Evolutionary conservation across 116 monocot genomes (phyloP), one percentile per base, ranked within the genome.

Genomic region (Zostera marina): DNA sequence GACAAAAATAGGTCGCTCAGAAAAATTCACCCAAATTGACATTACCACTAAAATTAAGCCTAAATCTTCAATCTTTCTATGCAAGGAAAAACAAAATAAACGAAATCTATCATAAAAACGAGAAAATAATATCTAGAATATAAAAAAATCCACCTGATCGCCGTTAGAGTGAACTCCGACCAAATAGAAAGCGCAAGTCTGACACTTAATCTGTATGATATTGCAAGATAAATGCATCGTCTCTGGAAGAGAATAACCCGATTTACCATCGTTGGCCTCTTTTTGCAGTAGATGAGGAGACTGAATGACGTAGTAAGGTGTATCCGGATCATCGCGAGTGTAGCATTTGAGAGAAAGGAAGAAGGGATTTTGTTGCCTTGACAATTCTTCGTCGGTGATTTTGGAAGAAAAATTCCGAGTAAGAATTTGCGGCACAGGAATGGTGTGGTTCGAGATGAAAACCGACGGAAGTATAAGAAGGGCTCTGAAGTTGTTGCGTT

Each of bases 271-370:
- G 0, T 26, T n/a, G 11, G 9, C 9, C 38, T 21, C 46, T 15
- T 12, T 47, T 15, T 3, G 46, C 1, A 47, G 41, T 17, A 19
- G 41, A 39, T 10, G n/a, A 17, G 23, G 58, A 17, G 2, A 20
- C 5, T 58, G 40, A 17, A 58, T n/a, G 58, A 58, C 58, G 32
- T 58, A 58, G 58, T 58, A 58, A 58, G 58, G 40, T 13, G 23
- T 14, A 9, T 58, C 32, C 23, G 58, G 8, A 41, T 58, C 58
- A 2, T 11, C n/a, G 38, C 11, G 38, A 41, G 41, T 24, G 58
- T 58, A 58, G 58, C 58, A 58, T 24, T 40, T 58, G 38, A 58
- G 40, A 2, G 58, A 58, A 38, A 41, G n/a, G 38, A 58, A 58
- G 9, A 19, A 14, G 40, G 38, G 40, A 41, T 47, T 4, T 10